Base-by-base conservation (phyloP, 2,329 filamentous ascomycete genomes). In the Beauveria asiatica region DNA sequence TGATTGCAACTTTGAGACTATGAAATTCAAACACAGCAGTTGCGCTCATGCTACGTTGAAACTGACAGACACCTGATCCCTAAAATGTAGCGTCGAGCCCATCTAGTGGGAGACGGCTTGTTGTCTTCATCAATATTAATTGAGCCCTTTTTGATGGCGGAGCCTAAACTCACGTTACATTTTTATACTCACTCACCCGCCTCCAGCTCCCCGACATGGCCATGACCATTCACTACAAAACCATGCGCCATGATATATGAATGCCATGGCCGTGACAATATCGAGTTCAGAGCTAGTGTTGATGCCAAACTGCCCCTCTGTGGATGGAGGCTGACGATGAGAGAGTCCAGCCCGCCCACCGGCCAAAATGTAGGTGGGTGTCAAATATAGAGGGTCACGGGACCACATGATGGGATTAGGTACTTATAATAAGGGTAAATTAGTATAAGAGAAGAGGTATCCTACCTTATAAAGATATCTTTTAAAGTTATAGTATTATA, bases 101-200 rank as follows among this genome's bases (percentile, higher is more conserved):
- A 48, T 25, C 45, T 41, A 49, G 44, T 27, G 42, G 37, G 23
- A 42, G 56, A 37, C 48, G 23, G 51, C 39, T 54, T 39, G 39
- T 54, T 39, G 39, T 54, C 25, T 44, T 54, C 39, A 58, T 51
- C 37, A 51, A 58, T 58, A 58, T 58, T 42, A 41, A 58, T 51
- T 51, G 56, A 54, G 19, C 11, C 33, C 58, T 45, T 25, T 25
- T 51, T n/a, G 3, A 13, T 21, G 50, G 50, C 39, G 50, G 50
- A 50, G 42, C 30, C 49, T 21, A 54, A 21, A 60, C 41, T 49
- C 58, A 60, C 58, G 58, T 60, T 60, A 60, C 58, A 60, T 60
- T 44, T 44, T 54, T 8, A 27, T 21, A 9, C 44, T 42, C 39
- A 30, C 41, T 25, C 27, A 11, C 39, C 33, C 52, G 37, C 37